These are phyloP conservation scores for Curvularia verruculosa DNA, from an alignment of 2,329 filamentous ascomycete genomes.

Conservation along the genomic window DNA sequence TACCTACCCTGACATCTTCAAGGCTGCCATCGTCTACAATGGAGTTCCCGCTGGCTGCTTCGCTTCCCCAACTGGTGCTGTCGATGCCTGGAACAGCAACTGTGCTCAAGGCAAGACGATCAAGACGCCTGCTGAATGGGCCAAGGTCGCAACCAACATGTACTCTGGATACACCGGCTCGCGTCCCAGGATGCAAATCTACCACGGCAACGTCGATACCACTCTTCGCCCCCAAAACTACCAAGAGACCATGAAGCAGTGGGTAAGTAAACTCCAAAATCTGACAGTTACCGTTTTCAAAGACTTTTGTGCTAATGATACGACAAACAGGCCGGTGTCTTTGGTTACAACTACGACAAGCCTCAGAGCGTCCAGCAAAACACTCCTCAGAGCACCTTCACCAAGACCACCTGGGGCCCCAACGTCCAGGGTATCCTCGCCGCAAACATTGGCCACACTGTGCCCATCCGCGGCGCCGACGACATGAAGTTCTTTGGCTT, in stretches of 20 bases:
- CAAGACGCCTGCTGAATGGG: slow-evolving; percentile 57
- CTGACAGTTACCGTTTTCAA: background rate
- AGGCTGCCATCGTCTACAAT: slow-evolving; percentile 58
- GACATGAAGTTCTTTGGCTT: slow-evolving; percentile 47
- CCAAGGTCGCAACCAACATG: slow-evolving; percentile 55
- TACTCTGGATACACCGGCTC: slow-evolving; percentile 58
- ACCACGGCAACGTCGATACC: slow-evolving; percentile 61
- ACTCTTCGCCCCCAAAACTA: slow-evolving; percentile 62
- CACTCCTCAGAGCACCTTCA: slow-evolving; percentile 42
- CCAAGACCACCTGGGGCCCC: slow-evolving; percentile 40
- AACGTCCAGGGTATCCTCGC: slow-evolving; percentile 46
- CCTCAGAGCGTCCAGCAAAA: slow-evolving; percentile 40
- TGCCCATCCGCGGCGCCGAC: slow-evolving; percentile 41
- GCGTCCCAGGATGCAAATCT: slow-evolving; percentile 63
- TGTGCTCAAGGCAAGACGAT: slow-evolving; percentile 59
- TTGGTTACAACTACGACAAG: slow-evolving; percentile 40
- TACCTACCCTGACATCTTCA: slow-evolving; percentile 62
- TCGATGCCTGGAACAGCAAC: slow-evolving; percentile 58
- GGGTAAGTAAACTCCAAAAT: slow-evolving; percentile 19
- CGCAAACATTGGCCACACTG: slow-evolving; percentile 43
- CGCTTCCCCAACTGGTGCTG: slow-evolving; percentile 50
- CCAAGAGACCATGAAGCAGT: slow-evolving; percentile 56
- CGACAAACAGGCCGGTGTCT: slow-evolving; percentile 32
- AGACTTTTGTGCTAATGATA: background rate
- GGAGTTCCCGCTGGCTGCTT: slow-evolving; percentile 64